Percentiles rank a stretch among this genome's conserved stretches.
These are phyloP conservation scores for Chlorokybus atmophyticus DNA, from an alignment of 139 green algal species.

Conservation along the genomic window DNA sequence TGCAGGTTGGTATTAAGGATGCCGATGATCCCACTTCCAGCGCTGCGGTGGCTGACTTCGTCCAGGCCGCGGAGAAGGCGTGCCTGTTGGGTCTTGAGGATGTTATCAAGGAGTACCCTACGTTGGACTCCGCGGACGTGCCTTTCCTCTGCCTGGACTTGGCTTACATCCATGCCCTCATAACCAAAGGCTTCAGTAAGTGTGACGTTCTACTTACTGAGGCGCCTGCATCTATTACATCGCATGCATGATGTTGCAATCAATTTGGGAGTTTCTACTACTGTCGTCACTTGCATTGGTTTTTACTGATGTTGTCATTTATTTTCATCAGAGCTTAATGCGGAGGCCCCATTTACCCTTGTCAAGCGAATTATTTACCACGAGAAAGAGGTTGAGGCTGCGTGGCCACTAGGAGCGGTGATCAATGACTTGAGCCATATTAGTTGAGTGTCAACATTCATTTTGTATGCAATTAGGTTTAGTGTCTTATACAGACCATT, in stretches of 20 bases:
- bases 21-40: slow-evolving; percentile 20
- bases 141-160: slow-evolving; percentile 89
- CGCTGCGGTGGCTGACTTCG: slow-evolving; percentile 34
- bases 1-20: slow-evolving; percentile 27
- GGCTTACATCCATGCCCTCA: slow-evolving; percentile 64
- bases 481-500: no score
- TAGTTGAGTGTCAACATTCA: no score
- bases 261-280: no score
- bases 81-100: slow-evolving; percentile 18
- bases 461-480: no score
- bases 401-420: slow-evolving; percentile 23
- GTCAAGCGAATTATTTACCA: slow-evolving; percentile 26
- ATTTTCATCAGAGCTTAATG: background rate
- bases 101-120: slow-evolving; percentile 9
- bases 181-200: slow-evolving; percentile 72
- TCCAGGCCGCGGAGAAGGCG: slow-evolving; percentile 30
- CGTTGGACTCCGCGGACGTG: slow-evolving; percentile 30
- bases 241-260: no score
- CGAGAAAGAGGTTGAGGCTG: slow-evolving; percentile 24
- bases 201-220: slow-evolving; percentile 7
- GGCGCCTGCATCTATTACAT: background rate
- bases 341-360: slow-evolving; percentile 8
- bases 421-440: no score
- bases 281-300: background rate
- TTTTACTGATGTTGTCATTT: background rate